Percentiles rank a stretch among this genome's conserved stretches.
phyloP scores from a whole-genome alignment of 2,329 filamentous ascomycete species.

The Apiospora kogelbergensis region DNA sequence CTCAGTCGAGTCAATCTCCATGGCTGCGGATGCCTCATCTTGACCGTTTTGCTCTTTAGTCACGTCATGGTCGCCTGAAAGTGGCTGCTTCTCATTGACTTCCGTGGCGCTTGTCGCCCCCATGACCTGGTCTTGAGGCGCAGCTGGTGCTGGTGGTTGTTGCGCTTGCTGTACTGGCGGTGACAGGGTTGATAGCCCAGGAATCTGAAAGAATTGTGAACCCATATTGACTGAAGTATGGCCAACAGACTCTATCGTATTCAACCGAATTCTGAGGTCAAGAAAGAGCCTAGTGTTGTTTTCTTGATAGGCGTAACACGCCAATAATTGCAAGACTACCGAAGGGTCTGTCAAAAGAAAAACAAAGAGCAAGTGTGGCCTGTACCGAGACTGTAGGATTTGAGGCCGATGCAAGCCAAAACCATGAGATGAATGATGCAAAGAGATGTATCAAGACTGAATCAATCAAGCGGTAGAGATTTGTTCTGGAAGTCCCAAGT shows the following conservation, averaged over 20 bases:
- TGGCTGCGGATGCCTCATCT: constrained; percentile 6
- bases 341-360: too few species aligned
- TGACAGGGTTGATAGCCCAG: constrained; percentile 26
- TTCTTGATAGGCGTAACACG: not conserved
- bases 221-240: constrained; percentile 17
- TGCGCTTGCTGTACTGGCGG: constrained; percentile 9
- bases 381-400: too few species aligned
- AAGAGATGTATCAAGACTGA: not conserved
- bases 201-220: constrained; percentile 25
- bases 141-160: not conserved
- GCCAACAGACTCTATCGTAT: not conserved
- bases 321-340: not conserved
- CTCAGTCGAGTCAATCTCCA: constrained; percentile 17
- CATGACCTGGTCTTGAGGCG: not conserved
- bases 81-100: not conserved
- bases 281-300: not conserved
- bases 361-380: too few species aligned
- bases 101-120: not conserved
- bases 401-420: not conserved
- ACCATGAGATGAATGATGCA: not conserved
- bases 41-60: not conserved
- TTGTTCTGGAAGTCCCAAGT: not conserved
- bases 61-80: not conserved
- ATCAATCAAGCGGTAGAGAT: not conserved
- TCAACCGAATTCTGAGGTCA: not conserved